phyloP scores from a whole-genome alignment of 2,329 filamentous ascomycete species.

The Cladophialophora yegresii region DNA sequence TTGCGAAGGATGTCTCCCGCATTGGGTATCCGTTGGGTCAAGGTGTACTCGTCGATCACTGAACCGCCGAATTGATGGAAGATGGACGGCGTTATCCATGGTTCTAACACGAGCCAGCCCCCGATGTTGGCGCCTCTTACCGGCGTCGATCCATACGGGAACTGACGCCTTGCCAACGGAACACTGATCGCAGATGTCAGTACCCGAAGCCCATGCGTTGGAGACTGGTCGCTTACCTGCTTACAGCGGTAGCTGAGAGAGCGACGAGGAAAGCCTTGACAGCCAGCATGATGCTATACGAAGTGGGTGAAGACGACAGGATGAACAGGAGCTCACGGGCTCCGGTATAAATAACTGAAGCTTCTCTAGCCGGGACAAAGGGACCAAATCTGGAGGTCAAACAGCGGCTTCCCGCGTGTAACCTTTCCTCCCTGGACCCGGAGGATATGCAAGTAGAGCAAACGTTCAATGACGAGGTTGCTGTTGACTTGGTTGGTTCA shows the following conservation, averaged over 20 bases:
- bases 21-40: conserved; percentile 54
- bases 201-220: background rate
- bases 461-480: conserved; percentile 7
- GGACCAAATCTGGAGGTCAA: conserved; percentile 10
- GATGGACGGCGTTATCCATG: conserved; percentile 65
- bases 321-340: background rate
- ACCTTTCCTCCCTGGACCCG: background rate
- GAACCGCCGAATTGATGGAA: conserved; percentile 54
- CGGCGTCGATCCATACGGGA: conserved; percentile 31
- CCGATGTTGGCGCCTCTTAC: conserved; percentile 63
- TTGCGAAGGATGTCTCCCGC: conserved; percentile 52
- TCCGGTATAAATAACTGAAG: background rate
- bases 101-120: conserved; percentile 66
- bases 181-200: conserved; percentile 19
- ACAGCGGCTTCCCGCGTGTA: conserved; percentile 1
- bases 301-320: background rate
- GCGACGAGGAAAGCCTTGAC: conserved; percentile 26
- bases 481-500: background rate
- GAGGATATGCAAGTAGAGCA: background rate
- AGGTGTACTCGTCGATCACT: conserved; percentile 60
- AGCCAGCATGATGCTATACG: conserved; percentile 15
- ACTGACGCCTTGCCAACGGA: conserved; percentile 30
- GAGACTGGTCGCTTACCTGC: conserved; percentile 24
- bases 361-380: background rate
- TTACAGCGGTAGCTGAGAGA: conserved; percentile 23